Conservation (phyloP, 176 grass and related monocot genomes). For the Rhipidocladum racemiflorum region DNA sequence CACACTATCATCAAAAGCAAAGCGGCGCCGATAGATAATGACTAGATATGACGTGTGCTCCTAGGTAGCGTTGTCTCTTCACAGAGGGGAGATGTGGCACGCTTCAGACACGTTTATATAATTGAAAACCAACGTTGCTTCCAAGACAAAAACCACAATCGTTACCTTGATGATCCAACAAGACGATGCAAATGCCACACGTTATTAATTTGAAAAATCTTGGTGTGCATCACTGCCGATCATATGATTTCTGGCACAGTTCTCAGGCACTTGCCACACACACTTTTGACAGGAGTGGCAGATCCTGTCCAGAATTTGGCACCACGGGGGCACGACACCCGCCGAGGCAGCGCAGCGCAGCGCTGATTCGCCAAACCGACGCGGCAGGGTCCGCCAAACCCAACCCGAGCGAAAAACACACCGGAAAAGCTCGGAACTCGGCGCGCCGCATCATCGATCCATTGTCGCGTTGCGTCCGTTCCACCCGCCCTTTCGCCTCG, state of each 20-base stretch:
- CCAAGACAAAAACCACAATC: no score
- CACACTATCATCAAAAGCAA: background rate
- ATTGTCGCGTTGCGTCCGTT: no score
- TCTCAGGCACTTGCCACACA: background rate
- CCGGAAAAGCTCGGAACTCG: background rate
- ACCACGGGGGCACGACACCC: background rate
- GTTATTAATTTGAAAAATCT: background rate
- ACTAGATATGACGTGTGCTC: no score
- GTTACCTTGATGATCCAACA: background rate
- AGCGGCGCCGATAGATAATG: no score
- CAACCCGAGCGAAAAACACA: background rate
- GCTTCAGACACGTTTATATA: background rate
- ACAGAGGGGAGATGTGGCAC: background rate
- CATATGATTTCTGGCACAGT: background rate
- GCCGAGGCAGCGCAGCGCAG: background rate
- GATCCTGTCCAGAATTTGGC: background rate
- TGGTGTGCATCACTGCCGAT: background rate
- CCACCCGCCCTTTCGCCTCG: no score
- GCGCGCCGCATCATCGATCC: no score
- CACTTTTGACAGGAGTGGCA: background rate
- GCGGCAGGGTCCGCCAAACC: background rate
- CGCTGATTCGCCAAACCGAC: background rate
- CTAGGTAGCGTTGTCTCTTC: no score
- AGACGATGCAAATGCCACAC: background rate
- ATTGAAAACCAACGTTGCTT: background rate